Evolutionary conservation across 2,329 filamentous ascomycete species (phyloP).

Genomic region (Sarocladium kiliense): DNA sequence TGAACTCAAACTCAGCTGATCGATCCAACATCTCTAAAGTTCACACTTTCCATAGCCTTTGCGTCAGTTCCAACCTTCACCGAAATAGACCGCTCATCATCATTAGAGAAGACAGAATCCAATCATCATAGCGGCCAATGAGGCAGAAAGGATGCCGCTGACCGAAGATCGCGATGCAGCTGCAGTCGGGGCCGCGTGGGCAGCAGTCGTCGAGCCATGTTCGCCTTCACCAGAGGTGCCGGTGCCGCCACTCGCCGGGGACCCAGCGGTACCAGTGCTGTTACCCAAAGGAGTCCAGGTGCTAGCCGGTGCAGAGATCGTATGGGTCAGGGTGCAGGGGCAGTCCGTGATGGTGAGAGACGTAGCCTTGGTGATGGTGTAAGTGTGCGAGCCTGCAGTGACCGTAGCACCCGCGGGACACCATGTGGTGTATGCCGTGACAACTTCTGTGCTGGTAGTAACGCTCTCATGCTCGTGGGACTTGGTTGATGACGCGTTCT

Average conservation of each 20-base stretch:
- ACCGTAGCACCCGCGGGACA: slow-evolving; percentile 64
- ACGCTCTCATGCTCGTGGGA: slow-evolving; percentile 37
- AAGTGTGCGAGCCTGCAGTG: slow-evolving; percentile 60
- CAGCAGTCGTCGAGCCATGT: no score
- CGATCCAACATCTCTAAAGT: no score
- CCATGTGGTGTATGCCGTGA: slow-evolving; percentile 64
- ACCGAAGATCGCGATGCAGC: no score
- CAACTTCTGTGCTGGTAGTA: slow-evolving; percentile 59
- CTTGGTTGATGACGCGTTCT: slow-evolving; percentile 21
- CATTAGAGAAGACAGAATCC: no score
- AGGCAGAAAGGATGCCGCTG: no score
- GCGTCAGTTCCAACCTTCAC: no score
- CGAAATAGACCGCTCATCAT: no score
- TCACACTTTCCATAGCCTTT: no score
- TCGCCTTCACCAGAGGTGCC: neutral
- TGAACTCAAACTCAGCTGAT: no score
- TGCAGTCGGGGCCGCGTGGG: no score
- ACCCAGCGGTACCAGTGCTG: neutral
- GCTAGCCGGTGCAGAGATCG: neutral
- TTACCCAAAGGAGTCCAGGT: neutral
- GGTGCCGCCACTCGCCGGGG: neutral
- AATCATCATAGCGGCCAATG: no score
- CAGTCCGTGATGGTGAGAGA: slow-evolving; percentile 60
- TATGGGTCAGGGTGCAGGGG: slow-evolving; percentile 48
- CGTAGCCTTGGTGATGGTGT: slow-evolving; percentile 61